Evolutionary conservation across 108 stramenopile genomes (phyloP).

Genomic region (Skeletonema menzelii): DNA sequence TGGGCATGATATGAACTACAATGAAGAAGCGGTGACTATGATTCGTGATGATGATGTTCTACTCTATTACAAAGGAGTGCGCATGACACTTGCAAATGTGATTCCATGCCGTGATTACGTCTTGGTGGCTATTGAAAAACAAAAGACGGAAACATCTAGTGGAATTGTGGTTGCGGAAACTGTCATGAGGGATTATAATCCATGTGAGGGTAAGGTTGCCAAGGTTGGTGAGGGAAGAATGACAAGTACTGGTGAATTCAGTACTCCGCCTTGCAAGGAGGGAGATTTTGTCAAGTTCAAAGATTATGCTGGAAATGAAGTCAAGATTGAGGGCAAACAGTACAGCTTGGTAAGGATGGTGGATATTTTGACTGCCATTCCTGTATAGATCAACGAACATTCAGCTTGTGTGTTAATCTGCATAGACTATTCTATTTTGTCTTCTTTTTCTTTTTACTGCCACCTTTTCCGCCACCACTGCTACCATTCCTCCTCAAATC

Average conservation of each 20-base stretch:
- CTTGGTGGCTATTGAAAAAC: constrained; percentile 73
- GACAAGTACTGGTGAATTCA: constrained; percentile 81
- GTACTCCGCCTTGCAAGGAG: constrained; percentile 60
- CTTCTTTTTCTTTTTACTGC: constrained; percentile 6
- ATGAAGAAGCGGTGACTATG: constrained; percentile 89
- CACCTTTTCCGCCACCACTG: constrained; percentile 8
- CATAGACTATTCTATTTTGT: too few species aligned
- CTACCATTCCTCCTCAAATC: constrained; percentile 75
- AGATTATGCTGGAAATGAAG: constrained; percentile 93
- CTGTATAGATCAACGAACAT: constrained; percentile 13
- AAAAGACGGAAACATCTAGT: constrained; percentile 64
- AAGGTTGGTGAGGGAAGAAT: constrained; percentile 94
- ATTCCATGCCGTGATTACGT: constrained; percentile 88
- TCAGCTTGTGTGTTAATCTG: not conserved
- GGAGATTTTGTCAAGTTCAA: constrained; percentile 94
- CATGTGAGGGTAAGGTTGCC: constrained; percentile 88
- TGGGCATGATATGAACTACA: constrained; percentile 87
- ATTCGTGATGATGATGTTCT: constrained; percentile 94
- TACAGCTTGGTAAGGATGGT: constrained; percentile 90
- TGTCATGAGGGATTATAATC: constrained; percentile 68
- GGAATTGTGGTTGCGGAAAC: constrained; percentile 90
- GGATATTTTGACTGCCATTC: constrained; percentile 77
- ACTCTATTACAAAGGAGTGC: constrained; percentile 82
- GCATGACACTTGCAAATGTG: constrained; percentile 85
- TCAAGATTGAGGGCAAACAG: constrained; percentile 86